A percentile compares a stretch with the other conserved stretches of the same genome.
These are phyloP conservation scores for Hygrocybe coccinea DNA, from an alignment of 768 basidiomycete genomes.

Conservation along the genomic window DNA sequence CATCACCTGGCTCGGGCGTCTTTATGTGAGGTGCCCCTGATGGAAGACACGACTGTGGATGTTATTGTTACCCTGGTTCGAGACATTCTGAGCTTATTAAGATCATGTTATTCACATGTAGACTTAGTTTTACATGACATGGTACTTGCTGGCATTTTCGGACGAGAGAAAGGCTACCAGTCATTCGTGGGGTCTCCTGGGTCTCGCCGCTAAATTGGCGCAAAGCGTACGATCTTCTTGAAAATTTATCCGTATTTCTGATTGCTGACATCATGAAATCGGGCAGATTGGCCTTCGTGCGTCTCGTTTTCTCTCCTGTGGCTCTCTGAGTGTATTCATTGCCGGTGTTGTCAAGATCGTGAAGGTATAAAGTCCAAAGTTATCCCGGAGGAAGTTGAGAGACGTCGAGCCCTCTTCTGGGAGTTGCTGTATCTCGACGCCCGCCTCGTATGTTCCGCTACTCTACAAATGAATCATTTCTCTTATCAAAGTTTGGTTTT, in stretches of 20 bases:
- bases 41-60: conserved; percentile 65
- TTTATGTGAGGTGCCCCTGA: conserved; percentile 56
- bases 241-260: conserved; percentile 1
- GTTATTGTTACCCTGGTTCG: conserved; percentile 57
- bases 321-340: conserved; percentile 4
- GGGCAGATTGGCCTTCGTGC: conserved; percentile 56
- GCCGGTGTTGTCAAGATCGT: conserved; percentile 42
- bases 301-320: conserved; percentile 21
- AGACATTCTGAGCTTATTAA: not conserved
- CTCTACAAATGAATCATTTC: not conserved
- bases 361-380: conserved; percentile 61
- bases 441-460: conserved; percentile 42
- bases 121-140: conserved; percentile 37
- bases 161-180: conserved; percentile 63
- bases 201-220: conserved; percentile 55
- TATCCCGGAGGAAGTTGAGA: conserved; percentile 66
- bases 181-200: conserved; percentile 53
- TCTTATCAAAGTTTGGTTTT: conserved; percentile 15
- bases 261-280: conserved; percentile 5
- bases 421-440: conserved; percentile 63
- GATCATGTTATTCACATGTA: not conserved
- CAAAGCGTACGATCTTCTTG: conserved; percentile 50
- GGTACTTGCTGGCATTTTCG: conserved; percentile 66
- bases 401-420: conserved; percentile 65
- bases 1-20: conserved; percentile 56